Evolutionary conservation across 2,329 filamentous ascomycete species (phyloP).

Genomic region (Colletotrichum phormii): DNA sequence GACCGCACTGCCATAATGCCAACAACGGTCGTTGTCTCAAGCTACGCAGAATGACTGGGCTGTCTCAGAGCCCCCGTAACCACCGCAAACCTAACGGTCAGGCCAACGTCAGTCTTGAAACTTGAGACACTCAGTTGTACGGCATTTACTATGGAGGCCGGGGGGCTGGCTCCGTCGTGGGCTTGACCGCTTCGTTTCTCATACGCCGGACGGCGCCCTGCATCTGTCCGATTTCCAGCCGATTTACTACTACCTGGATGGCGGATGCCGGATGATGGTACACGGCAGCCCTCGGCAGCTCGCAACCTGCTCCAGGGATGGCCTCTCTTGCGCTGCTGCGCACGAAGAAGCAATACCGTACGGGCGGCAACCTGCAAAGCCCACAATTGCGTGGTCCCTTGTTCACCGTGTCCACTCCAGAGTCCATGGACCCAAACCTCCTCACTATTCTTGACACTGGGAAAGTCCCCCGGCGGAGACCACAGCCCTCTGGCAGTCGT

Average conservation of each 20-base stretch:
- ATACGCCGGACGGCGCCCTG: slow-evolving; percentile 1
- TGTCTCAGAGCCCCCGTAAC: slow-evolving; percentile 28
- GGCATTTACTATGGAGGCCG: slow-evolving; percentile 21
- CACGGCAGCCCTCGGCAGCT: slow-evolving; percentile 11
- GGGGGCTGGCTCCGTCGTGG: slow-evolving; percentile 20
- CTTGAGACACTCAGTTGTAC: slow-evolving; percentile 25
- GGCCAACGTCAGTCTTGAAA: slow-evolving; percentile 16
- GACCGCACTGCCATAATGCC: slow-evolving; percentile 10
- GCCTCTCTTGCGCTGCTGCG: slow-evolving; percentile 2
- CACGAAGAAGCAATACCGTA: slow-evolving; percentile 28
- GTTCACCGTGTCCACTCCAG: slow-evolving; percentile 14
- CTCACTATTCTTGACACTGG: slow-evolving; percentile 14
- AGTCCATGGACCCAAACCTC: slow-evolving; percentile 12
- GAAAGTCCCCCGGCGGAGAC: slow-evolving; percentile 15
- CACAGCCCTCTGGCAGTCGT: slow-evolving; percentile 20
- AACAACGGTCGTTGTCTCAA: slow-evolving; percentile 27
- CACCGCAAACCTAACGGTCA: slow-evolving; percentile 12
- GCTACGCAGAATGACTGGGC: slow-evolving; percentile 25
- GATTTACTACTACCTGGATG: not conserved
- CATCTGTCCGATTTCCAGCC: slow-evolving; percentile 14
- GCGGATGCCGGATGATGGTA: slow-evolving; percentile 20
- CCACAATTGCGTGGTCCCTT: slow-evolving; percentile 27
- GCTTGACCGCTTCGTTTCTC: slow-evolving; percentile 22
- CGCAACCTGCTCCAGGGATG: slow-evolving; percentile 7
- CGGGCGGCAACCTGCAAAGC: slow-evolving; percentile 30